Evolutionary conservation across 768 basidiomycete species (phyloP).

Genomic region (Leccinum truebloodii): DNA sequence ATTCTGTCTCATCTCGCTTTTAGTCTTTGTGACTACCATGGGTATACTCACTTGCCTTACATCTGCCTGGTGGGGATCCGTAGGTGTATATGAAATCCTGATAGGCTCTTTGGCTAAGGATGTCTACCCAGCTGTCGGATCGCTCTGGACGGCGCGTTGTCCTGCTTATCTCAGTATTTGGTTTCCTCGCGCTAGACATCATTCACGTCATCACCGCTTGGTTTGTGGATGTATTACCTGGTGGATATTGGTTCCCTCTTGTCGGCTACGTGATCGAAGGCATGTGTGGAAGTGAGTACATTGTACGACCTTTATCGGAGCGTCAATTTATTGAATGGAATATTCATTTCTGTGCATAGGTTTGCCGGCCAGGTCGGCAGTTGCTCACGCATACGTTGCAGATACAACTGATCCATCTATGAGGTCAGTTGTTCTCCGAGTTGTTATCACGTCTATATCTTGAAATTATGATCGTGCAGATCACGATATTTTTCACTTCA

Average conservation of each 20-base stretch:
- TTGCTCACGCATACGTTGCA: conserved; percentile 65
- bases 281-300: conserved; percentile 60
- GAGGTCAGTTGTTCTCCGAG: conserved; percentile 42
- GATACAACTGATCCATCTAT: conserved; percentile 59
- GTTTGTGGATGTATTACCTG: conserved; percentile 63
- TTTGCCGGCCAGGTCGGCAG: conserved; percentile 47
- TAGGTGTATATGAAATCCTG: conserved; percentile 38
- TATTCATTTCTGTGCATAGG: conserved; percentile 39
- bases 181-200: conserved; percentile 54
- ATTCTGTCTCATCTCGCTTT: conserved; percentile 1
- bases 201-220: conserved; percentile 66
- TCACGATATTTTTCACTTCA: conserved; percentile 65
- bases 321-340: not conserved
- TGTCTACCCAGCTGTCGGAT: conserved; percentile 62
- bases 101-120: not conserved
- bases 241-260: conserved; percentile 80
- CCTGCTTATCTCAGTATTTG: conserved; percentile 60
- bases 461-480: conserved; percentile 35
- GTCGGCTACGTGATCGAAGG: conserved; percentile 70
- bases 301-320: not conserved
- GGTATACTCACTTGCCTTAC: conserved; percentile 79
- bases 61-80: conserved; percentile 84
- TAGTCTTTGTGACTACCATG: conserved; percentile 63
- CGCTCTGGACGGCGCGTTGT: conserved; percentile 68
- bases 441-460: not conserved